A percentile compares a stretch with the other conserved stretches of the same genome.
These are phyloP conservation scores for Epichloe glyceriae DNA, from an alignment of 2,329 filamentous ascomycete genomes.

Conservation along the genomic window DNA sequence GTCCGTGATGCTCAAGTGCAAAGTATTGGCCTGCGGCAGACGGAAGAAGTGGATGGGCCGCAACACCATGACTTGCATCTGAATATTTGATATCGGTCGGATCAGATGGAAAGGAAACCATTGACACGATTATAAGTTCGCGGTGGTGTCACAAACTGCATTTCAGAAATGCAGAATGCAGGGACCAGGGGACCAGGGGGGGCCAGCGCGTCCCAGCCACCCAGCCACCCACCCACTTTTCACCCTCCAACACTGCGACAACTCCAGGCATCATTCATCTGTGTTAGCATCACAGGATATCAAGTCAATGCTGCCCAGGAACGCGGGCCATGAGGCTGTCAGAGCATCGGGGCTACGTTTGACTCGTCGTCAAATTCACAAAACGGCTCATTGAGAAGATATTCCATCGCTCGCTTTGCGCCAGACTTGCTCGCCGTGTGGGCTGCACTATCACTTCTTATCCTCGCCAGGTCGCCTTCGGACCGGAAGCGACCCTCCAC, in stretches of 20 bases:
- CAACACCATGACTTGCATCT: not conserved
- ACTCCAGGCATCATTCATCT: not conserved
- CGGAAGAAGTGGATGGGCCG: not conserved
- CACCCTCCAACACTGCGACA: not conserved
- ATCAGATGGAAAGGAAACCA: too few species aligned
- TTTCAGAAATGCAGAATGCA: too few species aligned
- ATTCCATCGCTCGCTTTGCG: too few species aligned
- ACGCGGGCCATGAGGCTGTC: not conserved
- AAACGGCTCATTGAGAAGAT: not conserved
- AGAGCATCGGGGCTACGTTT: not conserved
- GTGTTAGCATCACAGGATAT: not conserved
- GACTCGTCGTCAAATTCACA: too few species aligned
- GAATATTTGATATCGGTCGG: too few species aligned
- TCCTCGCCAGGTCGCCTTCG: slow-evolving; percentile 13
- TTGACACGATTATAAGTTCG: too few species aligned
- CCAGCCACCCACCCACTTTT: slow-evolving; percentile 2
- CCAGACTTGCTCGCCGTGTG: not conserved
- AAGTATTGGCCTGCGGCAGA: too few species aligned
- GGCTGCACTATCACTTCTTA: slow-evolving; percentile 14
- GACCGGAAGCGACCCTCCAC: too few species aligned
- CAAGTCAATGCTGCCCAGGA: not conserved
- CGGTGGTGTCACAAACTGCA: too few species aligned
- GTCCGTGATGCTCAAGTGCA: too few species aligned
- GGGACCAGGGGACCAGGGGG: not conserved
- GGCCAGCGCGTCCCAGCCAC: not conserved